A percentile compares a stretch with the other conserved stretches of the same genome.
These are phyloP conservation scores for Penicillium sp. DNA, from an alignment of 2,329 filamentous ascomycete species.

Conservation along the genomic window DNA sequence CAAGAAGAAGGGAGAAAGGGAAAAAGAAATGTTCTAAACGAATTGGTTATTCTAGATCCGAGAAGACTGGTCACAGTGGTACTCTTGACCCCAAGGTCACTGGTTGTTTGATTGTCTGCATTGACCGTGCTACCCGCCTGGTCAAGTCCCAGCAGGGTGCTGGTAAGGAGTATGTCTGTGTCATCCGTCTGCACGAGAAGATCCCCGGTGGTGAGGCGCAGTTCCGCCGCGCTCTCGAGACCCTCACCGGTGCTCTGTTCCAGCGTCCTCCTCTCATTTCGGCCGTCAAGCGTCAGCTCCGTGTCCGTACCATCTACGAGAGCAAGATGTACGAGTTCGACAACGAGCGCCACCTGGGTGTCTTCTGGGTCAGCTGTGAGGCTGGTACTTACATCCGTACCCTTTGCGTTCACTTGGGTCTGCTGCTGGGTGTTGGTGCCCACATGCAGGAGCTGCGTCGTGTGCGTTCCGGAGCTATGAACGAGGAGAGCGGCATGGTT, in stretches of 20 bases:
- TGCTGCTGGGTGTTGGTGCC: slow-evolving; percentile 77
- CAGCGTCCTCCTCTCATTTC: slow-evolving; percentile 96
- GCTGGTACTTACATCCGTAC: slow-evolving; percentile 99
- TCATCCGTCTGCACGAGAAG: slow-evolving; percentile 93
- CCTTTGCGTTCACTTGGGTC: slow-evolving; percentile 88
- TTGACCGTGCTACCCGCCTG: slow-evolving; percentile 93
- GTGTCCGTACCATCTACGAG: slow-evolving; percentile 97
- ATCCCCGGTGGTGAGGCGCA: slow-evolving; percentile 90
- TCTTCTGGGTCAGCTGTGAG: slow-evolving; percentile 99
- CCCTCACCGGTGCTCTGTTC: slow-evolving; percentile 93
- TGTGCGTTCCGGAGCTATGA: slow-evolving; percentile 93
- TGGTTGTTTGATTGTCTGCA: slow-evolving; percentile 89
- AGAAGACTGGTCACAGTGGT: slow-evolving; percentile 98
- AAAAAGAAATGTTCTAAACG: slow-evolving; percentile 17
- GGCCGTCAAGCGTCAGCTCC: slow-evolving; percentile 96
- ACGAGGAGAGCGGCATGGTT: slow-evolving; percentile 83
- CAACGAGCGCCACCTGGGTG: slow-evolving; percentile 93
- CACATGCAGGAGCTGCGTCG: slow-evolving; percentile 98
- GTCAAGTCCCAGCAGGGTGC: slow-evolving; percentile 99
- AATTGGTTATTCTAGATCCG: slow-evolving; percentile 57
- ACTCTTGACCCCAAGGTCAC: slow-evolving; percentile 98
- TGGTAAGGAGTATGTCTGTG: slow-evolving; percentile 97
- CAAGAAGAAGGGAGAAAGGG: neutral
- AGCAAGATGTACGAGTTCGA: slow-evolving; percentile 97
- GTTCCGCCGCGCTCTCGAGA: slow-evolving; percentile 91